phyloP scores from a whole-genome alignment of 805 yeast genomes.

The Hanseniaspora hatyaiensis region DNA sequence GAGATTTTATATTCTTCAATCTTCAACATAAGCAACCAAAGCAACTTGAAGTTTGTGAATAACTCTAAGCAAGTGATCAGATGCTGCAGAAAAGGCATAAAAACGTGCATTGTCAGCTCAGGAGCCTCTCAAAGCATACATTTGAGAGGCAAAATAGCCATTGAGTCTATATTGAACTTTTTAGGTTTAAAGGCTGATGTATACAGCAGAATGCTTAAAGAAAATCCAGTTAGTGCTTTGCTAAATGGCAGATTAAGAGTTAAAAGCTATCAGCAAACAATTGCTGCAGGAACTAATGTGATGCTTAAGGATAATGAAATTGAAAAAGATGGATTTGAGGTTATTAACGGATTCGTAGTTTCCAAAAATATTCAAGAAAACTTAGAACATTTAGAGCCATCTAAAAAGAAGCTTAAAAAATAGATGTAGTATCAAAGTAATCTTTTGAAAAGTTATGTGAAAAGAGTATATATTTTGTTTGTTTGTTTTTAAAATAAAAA shows the following conservation, averaged over 20 bases:
- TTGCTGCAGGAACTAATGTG: slow-evolving; percentile 41
- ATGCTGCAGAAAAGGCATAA: slow-evolving; percentile 45
- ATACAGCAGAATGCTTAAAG: slow-evolving; percentile 47
- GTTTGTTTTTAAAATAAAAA: too few relatives aligned
- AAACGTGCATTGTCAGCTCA: slow-evolving; percentile 69
- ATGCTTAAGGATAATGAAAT: background rate
- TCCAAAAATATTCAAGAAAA: background rate
- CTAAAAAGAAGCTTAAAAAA: slow-evolving; percentile 11
- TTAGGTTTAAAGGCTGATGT: slow-evolving; percentile 60
- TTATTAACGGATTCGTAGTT: slow-evolving; percentile 14
- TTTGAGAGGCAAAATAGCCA: slow-evolving; percentile 57
- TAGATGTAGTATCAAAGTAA: background rate
- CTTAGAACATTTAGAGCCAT: background rate
- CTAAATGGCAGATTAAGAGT: slow-evolving; percentile 63
- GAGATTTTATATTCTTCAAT: slow-evolving; percentile 62
- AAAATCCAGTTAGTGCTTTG: slow-evolving; percentile 51
- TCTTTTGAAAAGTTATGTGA: too few relatives aligned
- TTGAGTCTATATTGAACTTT: slow-evolving; percentile 49
- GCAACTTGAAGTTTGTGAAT: slow-evolving; percentile 52
- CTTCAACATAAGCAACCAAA: slow-evolving; percentile 32
- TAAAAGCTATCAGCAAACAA: slow-evolving; percentile 67
- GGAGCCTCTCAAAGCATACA: slow-evolving; percentile 53
- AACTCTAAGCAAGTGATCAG: slow-evolving; percentile 66
- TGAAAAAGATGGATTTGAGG: background rate
- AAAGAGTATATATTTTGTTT: too few relatives aligned